phyloP scores from a whole-genome alignment of 306 rosid species.

The Casuarina cunninghamiana region DNA sequence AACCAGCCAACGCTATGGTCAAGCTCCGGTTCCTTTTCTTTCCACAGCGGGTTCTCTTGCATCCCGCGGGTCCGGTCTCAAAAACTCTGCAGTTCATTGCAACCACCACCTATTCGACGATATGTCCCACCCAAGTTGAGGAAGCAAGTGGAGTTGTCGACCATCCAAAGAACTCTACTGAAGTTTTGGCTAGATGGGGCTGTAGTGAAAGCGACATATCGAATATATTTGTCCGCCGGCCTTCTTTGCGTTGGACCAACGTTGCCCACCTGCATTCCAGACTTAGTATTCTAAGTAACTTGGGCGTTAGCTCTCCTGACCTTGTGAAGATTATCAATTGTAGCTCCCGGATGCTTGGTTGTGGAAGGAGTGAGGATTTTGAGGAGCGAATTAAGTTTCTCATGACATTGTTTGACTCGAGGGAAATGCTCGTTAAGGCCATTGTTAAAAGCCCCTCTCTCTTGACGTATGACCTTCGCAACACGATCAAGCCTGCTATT shows the following conservation, averaged over 20 bases:
- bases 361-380: constrained; percentile 3
- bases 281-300: constrained; percentile 43
- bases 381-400: too few species aligned
- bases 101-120: constrained; percentile 54
- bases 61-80: not conserved
- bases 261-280: constrained; percentile 39
- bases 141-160: not conserved
- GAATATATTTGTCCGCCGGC: constrained; percentile 38
- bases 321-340: constrained; percentile 22
- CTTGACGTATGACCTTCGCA: too few species aligned
- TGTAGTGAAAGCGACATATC: constrained; percentile 53
- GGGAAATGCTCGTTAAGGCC: too few species aligned
- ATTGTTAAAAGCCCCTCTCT: too few species aligned
- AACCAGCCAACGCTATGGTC: not conserved
- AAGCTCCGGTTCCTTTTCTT: constrained; percentile 37
- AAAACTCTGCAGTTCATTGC: constrained; percentile 27
- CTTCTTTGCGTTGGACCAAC: constrained; percentile 46
- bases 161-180: constrained; percentile 31
- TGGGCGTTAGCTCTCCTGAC: constrained; percentile 45
- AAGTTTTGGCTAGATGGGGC: constrained; percentile 64
- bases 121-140: constrained; percentile 33
- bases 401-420: too few species aligned
- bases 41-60: constrained; percentile 15
- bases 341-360: constrained; percentile 54
- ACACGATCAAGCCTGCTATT: too few species aligned